phyloP scores from a whole-genome alignment of 371 early-diverging fungal species.

The Mortierella polycephala region DNA sequence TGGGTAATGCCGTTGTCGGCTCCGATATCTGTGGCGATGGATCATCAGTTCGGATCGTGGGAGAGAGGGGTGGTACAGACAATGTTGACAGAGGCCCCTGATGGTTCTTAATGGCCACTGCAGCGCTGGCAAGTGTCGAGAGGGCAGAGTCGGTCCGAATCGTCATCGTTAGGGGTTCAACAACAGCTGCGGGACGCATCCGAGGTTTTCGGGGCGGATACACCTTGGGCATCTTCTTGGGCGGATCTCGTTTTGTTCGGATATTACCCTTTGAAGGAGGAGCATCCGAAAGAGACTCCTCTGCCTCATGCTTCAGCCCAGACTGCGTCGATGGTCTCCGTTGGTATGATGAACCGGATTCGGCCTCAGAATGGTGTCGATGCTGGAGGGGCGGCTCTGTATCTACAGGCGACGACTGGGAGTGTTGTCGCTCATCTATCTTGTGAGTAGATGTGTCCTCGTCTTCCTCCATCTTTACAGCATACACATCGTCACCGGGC shows the following conservation, averaged over 20 bases:
- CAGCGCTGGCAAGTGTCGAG: slow-evolving; percentile 49
- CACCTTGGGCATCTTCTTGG: slow-evolving; percentile 38
- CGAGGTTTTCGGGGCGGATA: slow-evolving; percentile 51
- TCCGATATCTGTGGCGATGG: slow-evolving; percentile 1
- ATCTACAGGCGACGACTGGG: background rate
- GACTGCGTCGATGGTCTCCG: background rate
- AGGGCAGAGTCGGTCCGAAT: slow-evolving; percentile 43
- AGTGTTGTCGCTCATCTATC: background rate
- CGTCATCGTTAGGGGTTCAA: slow-evolving; percentile 28
- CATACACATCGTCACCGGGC: background rate
- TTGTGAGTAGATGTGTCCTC: background rate
- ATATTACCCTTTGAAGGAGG: slow-evolving; percentile 8
- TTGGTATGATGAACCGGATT: background rate
- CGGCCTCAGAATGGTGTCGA: slow-evolving; percentile 1
- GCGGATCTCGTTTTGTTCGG: slow-evolving; percentile 10
- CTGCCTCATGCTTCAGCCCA: slow-evolving; percentile 1
- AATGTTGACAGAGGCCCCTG: slow-evolving; percentile 28
- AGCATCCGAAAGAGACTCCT: slow-evolving; percentile 5
- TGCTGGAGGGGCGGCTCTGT: background rate
- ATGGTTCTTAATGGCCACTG: slow-evolving; percentile 45
- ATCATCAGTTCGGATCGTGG: slow-evolving; percentile 8
- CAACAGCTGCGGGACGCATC: slow-evolving; percentile 15
- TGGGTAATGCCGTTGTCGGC: background rate
- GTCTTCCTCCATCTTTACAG: background rate
- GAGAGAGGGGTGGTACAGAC: slow-evolving; percentile 28